Evolutionary conservation across 495 filamentous ascomycete genomes (phyloP), one percentile per base, ranked within the genome.

Genomic region (Penicillium diatomitis): DNA sequence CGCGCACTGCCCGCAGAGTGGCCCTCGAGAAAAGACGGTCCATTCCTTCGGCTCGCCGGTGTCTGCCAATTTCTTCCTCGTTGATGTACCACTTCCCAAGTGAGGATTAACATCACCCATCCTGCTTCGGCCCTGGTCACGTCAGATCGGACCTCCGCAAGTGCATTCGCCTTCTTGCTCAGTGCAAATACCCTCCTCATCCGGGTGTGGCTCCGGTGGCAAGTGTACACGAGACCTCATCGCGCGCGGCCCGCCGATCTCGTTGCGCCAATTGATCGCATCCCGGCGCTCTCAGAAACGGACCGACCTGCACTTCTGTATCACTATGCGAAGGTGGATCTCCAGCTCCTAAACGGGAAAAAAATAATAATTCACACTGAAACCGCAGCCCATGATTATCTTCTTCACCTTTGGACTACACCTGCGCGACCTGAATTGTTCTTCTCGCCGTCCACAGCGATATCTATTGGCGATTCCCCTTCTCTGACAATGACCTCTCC

Each of bases 401-500:
- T 52, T 45, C 48, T 43, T 45, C 45, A 49, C 49, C 39, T 50
- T 48, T 57, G 53, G 45, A 41, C 58, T 47, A 57, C 47, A 36
- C 57, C 50, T 60, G 47, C 51, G 51, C 49, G 44, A 50, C 52
- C 46, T 50, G 32, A 45, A 47, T 45, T 51, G 41, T 48, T 44
- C 31, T 41, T 39, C 48, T 27, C 31, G 3, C 12, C 31, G 20
- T 29, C 33, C 9, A 54, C 44, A 44, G 29, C 43, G 52, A 45
- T 53, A 47, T 55, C 10, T 12, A 8, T 37, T 38, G 38, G 46
- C 44, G 51, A 27, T 35, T 45, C 8, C 41, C 44, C 52, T 11
- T 39, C 37, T 54, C 72, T 74, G 64, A 78, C 81, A 75, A 76
- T 83, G 66, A 68, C 80, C 53, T 75, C 81, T 55, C 67, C 79